phyloP scores from a whole-genome alignment of 2,329 filamentous ascomycete species.

The Hypoxylon sp. region DNA sequence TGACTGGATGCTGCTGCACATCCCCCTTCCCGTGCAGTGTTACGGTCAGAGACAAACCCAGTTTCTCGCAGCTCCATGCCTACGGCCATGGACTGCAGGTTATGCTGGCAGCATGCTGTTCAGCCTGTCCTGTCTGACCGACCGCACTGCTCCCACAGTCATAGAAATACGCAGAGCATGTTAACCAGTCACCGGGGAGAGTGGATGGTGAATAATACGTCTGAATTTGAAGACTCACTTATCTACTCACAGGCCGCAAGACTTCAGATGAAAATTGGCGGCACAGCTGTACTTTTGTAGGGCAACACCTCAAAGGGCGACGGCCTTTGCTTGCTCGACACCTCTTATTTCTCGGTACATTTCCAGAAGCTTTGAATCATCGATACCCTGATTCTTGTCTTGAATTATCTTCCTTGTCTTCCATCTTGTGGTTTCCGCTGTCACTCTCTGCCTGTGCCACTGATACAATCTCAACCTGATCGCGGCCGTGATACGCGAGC shows the following conservation, averaged over 20 bases:
- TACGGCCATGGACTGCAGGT: conserved; percentile 15
- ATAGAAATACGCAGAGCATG: conserved; percentile 15
- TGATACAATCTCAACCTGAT: conserved; percentile 11
- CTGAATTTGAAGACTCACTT: conserved; percentile 28
- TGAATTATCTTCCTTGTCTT: conserved; percentile 14
- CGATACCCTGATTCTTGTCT: conserved; percentile 17
- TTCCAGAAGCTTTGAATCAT: conserved; percentile 25
- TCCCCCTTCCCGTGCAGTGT: conserved; percentile 34
- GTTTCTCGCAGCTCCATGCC: conserved; percentile 42
- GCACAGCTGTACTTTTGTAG: conserved; percentile 10
- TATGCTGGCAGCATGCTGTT: conserved; percentile 25
- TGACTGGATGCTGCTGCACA: conserved; percentile 42
- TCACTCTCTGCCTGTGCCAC: conserved; percentile 18
- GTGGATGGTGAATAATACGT: conserved; percentile 7
- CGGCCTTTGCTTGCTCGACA: conserved; percentile 7
- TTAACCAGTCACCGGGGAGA: conserved; percentile 7
- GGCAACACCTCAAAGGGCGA: conserved; percentile 20
- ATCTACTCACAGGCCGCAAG: conserved; percentile 24
- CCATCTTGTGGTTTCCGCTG: conserved; percentile 11
- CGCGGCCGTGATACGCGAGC: conserved; percentile 10
- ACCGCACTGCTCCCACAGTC: conserved; percentile 8
- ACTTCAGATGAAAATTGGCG: conserved; percentile 21
- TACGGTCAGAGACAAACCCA: conserved; percentile 40
- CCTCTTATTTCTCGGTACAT: conserved; percentile 23
- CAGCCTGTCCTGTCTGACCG: conserved; percentile 5